Conservation (phyloP, 139 green algal species). For the Picochlorum sp. region DNA sequence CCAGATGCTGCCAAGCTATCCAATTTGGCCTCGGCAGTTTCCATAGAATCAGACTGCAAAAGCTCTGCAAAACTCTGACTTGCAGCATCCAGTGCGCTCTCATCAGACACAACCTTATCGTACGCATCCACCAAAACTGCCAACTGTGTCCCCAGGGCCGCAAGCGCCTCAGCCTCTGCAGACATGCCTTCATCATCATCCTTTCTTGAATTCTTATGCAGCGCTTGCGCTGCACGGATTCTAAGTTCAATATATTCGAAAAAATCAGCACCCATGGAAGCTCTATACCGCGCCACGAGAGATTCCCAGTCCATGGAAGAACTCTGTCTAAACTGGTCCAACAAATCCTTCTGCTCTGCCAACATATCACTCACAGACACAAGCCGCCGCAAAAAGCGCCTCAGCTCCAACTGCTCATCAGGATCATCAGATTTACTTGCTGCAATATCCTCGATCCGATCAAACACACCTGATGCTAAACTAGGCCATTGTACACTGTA, state of each 20-base stretch:
- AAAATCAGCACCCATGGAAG: slow-evolving; percentile 35
- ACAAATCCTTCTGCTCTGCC: slow-evolving; percentile 19
- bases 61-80: slow-evolving; percentile 27
- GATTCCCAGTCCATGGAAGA: slow-evolving; percentile 39
- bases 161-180: slow-evolving; percentile 31
- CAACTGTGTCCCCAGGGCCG: slow-evolving; percentile 27
- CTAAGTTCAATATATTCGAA: slow-evolving; percentile 44
- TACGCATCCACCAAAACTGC: slow-evolving; percentile 29
- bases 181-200: background rate
- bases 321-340: slow-evolving; percentile 22
- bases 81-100: slow-evolving; percentile 35
- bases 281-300: slow-evolving; percentile 30
- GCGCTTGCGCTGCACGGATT: background rate
- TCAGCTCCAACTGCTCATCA: slow-evolving; percentile 23
- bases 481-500: slow-evolving; percentile 48
- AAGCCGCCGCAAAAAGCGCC: slow-evolving; percentile 23
- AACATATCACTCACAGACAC: slow-evolving; percentile 39
- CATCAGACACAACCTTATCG: slow-evolving; percentile 29
- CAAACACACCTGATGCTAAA: slow-evolving; percentile 36
- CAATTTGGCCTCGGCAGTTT: slow-evolving; percentile 54
- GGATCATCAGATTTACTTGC: background rate
- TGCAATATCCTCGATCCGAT: slow-evolving; percentile 33
- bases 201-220: background rate
- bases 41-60: slow-evolving; percentile 36
- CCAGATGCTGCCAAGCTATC: slow-evolving; percentile 53